A percentile compares a stretch with the other conserved stretches of the same genome.
Conservation (phyloP, 768 basidiomycete genomes). For the Rhodotorula diobovata region DNA sequence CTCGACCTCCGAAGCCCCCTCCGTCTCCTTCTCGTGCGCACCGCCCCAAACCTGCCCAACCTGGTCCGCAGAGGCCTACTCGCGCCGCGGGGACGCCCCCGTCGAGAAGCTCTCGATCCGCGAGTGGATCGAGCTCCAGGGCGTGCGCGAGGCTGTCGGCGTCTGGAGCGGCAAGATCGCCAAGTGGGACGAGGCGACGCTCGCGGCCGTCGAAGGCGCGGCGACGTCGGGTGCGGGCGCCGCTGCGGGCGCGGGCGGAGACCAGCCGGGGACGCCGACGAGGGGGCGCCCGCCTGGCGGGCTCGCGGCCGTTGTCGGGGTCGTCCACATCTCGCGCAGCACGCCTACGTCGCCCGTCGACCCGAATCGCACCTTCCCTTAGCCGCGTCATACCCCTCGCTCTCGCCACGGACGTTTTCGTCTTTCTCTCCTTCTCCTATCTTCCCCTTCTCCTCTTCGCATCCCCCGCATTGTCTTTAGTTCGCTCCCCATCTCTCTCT, state of each 20-base stretch:
- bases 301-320: slow-evolving; percentile 20
- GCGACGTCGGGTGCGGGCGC: too few relatives aligned
- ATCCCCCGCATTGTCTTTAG: background rate
- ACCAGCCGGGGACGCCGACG: too few relatives aligned
- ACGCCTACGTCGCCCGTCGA: slow-evolving; percentile 21
- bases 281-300: background rate
- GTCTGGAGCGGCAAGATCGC: slow-evolving; percentile 33
- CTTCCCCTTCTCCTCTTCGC: background rate
- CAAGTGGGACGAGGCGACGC: slow-evolving; percentile 17
- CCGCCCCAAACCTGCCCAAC: slow-evolving; percentile 16
- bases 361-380: background rate
- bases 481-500: background rate
- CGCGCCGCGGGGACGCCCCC: slow-evolving; percentile 23
- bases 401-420: too few relatives aligned
- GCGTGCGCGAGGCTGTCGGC: slow-evolving; percentile 33
- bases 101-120: slow-evolving; percentile 37
- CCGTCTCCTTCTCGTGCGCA: slow-evolving; percentile 22
- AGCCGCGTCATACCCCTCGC: too few relatives aligned
- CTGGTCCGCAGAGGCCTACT: slow-evolving; percentile 23
- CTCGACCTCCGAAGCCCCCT: background rate
- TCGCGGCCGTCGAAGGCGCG: background rate
- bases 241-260: background rate
- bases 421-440: background rate
- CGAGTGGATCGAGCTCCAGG: slow-evolving; percentile 37
- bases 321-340: slow-evolving; percentile 29